phyloP scores from a whole-genome alignment of 2,329 filamentous ascomycete species.

The Samsoniella hepiali region DNA sequence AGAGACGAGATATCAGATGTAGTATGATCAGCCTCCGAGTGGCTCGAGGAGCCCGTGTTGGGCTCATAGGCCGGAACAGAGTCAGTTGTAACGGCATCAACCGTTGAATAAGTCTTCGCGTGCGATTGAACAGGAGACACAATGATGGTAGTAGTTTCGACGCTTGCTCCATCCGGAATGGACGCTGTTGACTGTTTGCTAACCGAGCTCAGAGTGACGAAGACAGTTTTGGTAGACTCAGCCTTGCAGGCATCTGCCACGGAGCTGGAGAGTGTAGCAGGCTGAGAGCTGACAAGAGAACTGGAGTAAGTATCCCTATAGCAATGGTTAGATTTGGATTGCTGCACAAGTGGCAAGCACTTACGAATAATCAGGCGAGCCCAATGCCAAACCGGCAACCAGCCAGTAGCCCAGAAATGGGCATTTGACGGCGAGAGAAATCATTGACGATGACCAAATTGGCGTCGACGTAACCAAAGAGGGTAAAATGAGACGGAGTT shows the following conservation, averaged over 20 bases:
- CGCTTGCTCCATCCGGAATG: constrained; percentile 19
- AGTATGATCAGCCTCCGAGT: not conserved
- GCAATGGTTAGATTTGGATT: not conserved
- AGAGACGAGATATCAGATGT: constrained; percentile 10
- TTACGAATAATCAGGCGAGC: constrained; percentile 16
- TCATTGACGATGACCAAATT: constrained; percentile 13
- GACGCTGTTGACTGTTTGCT: constrained; percentile 20
- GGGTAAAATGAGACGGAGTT: constrained; percentile 2
- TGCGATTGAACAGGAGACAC: constrained; percentile 18
- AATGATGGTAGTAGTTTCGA: constrained; percentile 31
- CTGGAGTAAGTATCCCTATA: not conserved
- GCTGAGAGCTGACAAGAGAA: not conserved
- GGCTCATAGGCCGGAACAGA: not conserved
- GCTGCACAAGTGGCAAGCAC: not conserved
- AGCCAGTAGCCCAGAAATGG: constrained; percentile 13
- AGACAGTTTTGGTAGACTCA: constrained; percentile 42
- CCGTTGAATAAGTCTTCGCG: constrained; percentile 1
- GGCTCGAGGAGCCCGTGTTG: not conserved
- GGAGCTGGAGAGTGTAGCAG: constrained; percentile 22
- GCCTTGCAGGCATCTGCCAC: constrained; percentile 12
- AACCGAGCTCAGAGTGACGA: constrained; percentile 44
- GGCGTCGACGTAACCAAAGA: constrained; percentile 3
- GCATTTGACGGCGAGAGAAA: constrained; percentile 1
- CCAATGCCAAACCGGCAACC: not conserved
- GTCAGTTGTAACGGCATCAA: constrained; percentile 5